A percentile compares a stretch with the other conserved stretches of the same genome.
These are phyloP conservation scores for Hyparrhenia diplandra DNA, from an alignment of 176 grass and related monocot species.

Conservation along the genomic window DNA sequence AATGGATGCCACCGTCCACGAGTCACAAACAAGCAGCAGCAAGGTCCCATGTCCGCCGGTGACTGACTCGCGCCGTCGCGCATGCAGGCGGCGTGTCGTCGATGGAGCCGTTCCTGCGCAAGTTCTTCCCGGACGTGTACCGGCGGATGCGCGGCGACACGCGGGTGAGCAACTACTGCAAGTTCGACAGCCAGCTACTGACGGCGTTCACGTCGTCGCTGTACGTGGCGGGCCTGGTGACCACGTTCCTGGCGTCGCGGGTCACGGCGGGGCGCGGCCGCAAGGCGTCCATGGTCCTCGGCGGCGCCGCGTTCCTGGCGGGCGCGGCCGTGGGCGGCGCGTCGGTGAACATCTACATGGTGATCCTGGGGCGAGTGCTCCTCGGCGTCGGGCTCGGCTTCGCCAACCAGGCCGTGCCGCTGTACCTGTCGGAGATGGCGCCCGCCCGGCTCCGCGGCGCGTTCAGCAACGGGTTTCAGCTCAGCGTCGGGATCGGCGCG, in stretches of 20 bases:
- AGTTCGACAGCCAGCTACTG: conserved; percentile 92
- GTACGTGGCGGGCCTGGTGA: conserved; percentile 58
- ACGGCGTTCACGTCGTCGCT: conserved; percentile 79
- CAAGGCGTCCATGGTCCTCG: conserved; percentile 54
- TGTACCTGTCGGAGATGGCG: conserved; percentile 85
- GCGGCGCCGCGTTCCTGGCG: conserved; percentile 52
- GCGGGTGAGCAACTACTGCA: conserved; percentile 78
- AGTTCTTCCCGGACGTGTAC: conserved; percentile 73
- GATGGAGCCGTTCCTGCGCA: conserved; percentile 69
- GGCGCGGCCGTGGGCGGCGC: conserved; percentile 46
- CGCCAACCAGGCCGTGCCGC: conserved; percentile 61
- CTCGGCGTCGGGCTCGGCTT: conserved; percentile 72
- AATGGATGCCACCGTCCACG: too few species aligned
- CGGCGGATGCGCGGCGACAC: conserved; percentile 47
- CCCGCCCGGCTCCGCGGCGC: conserved; percentile 54
- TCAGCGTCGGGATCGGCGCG: conserved; percentile 45
- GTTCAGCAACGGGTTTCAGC: conserved; percentile 64
- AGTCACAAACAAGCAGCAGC: too few species aligned
- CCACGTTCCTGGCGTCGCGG: conserved; percentile 46
- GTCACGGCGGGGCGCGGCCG: conserved; percentile 42
- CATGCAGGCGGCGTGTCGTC: conserved; percentile 63
- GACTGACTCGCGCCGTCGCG: too few species aligned
- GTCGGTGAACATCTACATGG: conserved; percentile 51
- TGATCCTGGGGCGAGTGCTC: conserved; percentile 51
- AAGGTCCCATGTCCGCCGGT: too few species aligned